These are phyloP conservation scores for Aspergillus mulundensis DNA, from an alignment of 495 filamentous ascomycete genomes.

Conservation along the genomic window DNA sequence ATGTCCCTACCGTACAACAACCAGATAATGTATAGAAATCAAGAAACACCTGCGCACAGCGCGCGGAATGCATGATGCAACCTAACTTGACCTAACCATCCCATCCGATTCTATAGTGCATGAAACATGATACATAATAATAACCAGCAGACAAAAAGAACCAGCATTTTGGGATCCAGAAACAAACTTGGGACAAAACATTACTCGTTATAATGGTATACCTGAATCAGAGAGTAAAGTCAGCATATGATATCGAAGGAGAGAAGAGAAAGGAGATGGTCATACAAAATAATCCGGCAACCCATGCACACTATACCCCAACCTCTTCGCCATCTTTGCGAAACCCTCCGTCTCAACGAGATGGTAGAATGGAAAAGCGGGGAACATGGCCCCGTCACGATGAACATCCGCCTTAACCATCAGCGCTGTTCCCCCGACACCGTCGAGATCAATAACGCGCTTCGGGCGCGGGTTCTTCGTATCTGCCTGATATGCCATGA, in stretches of 20 bases:
- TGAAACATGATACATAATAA: neutral
- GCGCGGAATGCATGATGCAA: neutral
- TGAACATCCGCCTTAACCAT: slow-evolving; percentile 97
- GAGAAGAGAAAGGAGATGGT: slow-evolving; percentile 12
- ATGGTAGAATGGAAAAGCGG: slow-evolving; percentile 92
- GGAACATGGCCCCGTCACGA: slow-evolving; percentile 97
- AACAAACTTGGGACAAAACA: slow-evolving; percentile 7
- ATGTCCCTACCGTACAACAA: neutral
- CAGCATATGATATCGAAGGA: slow-evolving; percentile 8
- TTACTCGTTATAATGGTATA: slow-evolving; percentile 90
- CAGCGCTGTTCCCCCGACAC: slow-evolving; percentile 89
- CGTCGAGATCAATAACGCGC: slow-evolving; percentile 71
- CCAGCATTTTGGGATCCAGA: neutral
- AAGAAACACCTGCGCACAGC: neutral
- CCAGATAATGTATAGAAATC: neutral
- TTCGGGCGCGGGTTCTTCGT: slow-evolving; percentile 49
- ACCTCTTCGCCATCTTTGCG: slow-evolving; percentile 87
- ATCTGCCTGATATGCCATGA: slow-evolving; percentile 85
- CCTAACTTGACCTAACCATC: neutral
- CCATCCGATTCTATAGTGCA: neutral
- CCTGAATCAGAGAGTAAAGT: slow-evolving; percentile 48
- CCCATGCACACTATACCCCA: slow-evolving; percentile 80
- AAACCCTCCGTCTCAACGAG: slow-evolving; percentile 98
- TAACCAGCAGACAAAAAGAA: neutral
- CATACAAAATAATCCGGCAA: slow-evolving; percentile 94